Conservation (phyloP, 164 flowering plant genomes). For the Chloranthus sessilifolius region DNA sequence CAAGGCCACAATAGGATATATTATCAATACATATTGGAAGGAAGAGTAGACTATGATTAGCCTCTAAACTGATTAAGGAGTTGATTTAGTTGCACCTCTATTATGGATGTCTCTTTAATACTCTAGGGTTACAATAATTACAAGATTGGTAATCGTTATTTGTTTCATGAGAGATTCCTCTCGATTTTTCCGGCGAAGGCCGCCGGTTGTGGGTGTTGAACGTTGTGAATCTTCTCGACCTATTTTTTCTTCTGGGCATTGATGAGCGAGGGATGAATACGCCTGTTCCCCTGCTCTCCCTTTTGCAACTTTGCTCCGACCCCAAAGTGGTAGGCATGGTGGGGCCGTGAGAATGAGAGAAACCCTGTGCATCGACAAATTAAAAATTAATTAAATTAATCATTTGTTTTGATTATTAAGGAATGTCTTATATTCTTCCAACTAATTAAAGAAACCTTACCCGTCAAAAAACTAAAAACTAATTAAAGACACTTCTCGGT, state of each 20-base stretch:
- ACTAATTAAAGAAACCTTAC: too few species aligned
- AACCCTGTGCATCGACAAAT: too few species aligned
- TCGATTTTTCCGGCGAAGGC: conserved; percentile 19
- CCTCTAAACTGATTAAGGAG: too few species aligned
- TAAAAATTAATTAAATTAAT: too few species aligned
- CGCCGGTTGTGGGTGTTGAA: conserved; percentile 28
- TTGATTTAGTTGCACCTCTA: too few species aligned
- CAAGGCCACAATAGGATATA: too few species aligned
- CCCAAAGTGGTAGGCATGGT: conserved; percentile 24
- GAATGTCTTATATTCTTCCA: too few species aligned
- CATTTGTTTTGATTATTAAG: too few species aligned
- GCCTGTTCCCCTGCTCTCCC: conserved; percentile 83
- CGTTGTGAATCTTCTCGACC: conserved; percentile 38
- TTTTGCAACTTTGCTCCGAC: conserved; percentile 35
- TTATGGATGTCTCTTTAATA: conserved; percentile 4
- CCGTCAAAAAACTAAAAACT: too few species aligned
- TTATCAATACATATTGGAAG: too few species aligned
- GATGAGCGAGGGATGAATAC: conserved; percentile 77
- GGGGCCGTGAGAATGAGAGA: conserved; percentile 30
- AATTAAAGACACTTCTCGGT: too few species aligned
- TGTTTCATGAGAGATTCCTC: conserved; percentile 20
- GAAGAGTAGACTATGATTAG: too few species aligned
- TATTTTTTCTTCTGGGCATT: conserved; percentile 52
- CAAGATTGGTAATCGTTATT: conserved; percentile 12
- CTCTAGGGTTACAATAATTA: conserved; percentile 20